Percentiles rank a stretch among this genome's conserved stretches.
phyloP scores from a whole-genome alignment of 73 alveolate species.

The Paramecium bursaria region DNA sequence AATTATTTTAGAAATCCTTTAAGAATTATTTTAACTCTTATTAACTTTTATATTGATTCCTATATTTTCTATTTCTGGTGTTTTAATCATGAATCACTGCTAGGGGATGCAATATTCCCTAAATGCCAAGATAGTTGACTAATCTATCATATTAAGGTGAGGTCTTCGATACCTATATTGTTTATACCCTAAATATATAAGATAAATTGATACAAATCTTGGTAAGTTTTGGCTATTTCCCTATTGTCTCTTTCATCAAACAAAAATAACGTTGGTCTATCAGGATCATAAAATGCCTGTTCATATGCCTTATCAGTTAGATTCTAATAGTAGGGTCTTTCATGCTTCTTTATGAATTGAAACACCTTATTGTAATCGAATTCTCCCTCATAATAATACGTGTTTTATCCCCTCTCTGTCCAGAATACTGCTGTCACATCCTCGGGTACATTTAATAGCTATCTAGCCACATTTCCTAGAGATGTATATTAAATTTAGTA shows the following conservation, averaged over 20 bases:
- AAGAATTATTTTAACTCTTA: constrained; percentile 24
- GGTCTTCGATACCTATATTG: constrained; percentile 55
- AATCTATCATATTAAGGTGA: constrained; percentile 27
- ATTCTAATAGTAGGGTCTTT: constrained; percentile 31
- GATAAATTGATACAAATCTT: constrained; percentile 15
- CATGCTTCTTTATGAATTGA: constrained; percentile 27
- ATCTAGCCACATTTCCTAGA: constrained; percentile 40
- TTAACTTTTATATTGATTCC: not conserved
- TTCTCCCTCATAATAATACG: constrained; percentile 40
- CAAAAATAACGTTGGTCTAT: constrained; percentile 11
- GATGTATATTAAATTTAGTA: constrained; percentile 1
- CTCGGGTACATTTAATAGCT: constrained; percentile 12
- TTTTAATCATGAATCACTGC: constrained; percentile 35
- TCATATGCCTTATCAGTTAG: not conserved
- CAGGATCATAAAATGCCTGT: constrained; percentile 20
- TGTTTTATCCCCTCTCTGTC: constrained; percentile 36
- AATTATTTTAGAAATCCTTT: constrained; percentile 16
- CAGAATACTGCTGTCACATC: constrained; percentile 27
- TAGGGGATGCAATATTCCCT: constrained; percentile 20
- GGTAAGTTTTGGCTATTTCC: constrained; percentile 31
- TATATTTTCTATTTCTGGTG: constrained; percentile 21
- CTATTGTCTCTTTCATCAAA: constrained; percentile 56
- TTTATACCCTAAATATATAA: not conserved
- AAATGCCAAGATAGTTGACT: not conserved
- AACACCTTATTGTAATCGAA: constrained; percentile 18